Conservation (phyloP, 1,284 basidiomycete genomes). For the Anthracocystis panici-leucophaei region DNA sequence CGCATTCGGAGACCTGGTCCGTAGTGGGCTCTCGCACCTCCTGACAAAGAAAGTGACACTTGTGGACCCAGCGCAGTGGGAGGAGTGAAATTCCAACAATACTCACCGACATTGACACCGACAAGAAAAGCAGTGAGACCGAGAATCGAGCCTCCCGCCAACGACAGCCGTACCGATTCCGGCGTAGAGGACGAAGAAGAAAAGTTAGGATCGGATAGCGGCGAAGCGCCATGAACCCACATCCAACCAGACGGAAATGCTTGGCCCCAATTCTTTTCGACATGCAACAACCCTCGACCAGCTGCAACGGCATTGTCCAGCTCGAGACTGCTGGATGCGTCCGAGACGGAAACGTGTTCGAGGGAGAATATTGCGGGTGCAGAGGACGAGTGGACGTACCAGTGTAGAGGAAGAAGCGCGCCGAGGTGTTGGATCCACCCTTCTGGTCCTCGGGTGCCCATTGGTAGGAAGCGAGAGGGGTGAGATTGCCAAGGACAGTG, state of each 20-base stretch:
- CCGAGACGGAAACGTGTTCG: slow-evolving; percentile 17
- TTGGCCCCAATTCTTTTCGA: slow-evolving; percentile 51
- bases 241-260: slow-evolving; percentile 46
- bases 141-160: slow-evolving; percentile 40
- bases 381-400: slow-evolving; percentile 41
- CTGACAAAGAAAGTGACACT: neutral
- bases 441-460: slow-evolving; percentile 33
- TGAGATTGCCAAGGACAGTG: slow-evolving; percentile 19
- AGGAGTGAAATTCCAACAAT: slow-evolving; percentile 36
- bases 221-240: slow-evolving; percentile 32
- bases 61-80: slow-evolving; percentile 35
- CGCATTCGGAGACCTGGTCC: slow-evolving; percentile 26
- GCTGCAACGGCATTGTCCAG: slow-evolving; percentile 27
- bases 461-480: neutral
- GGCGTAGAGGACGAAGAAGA: neutral
- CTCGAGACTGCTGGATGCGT: neutral
- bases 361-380: slow-evolving; percentile 31
- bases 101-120: slow-evolving; percentile 16
- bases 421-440: slow-evolving; percentile 43
- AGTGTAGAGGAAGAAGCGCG: slow-evolving; percentile 28
- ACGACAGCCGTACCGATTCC: neutral
- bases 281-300: slow-evolving; percentile 25
- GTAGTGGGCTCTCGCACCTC: slow-evolving; percentile 1
- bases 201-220: slow-evolving; percentile 15
- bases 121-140: slow-evolving; percentile 40